Percentiles rank a stretch among this genome's conserved stretches.
These are phyloP conservation scores for Phyllosticta citriasiana DNA, from an alignment of 2,329 filamentous ascomycete genomes.

Conservation along the genomic window DNA sequence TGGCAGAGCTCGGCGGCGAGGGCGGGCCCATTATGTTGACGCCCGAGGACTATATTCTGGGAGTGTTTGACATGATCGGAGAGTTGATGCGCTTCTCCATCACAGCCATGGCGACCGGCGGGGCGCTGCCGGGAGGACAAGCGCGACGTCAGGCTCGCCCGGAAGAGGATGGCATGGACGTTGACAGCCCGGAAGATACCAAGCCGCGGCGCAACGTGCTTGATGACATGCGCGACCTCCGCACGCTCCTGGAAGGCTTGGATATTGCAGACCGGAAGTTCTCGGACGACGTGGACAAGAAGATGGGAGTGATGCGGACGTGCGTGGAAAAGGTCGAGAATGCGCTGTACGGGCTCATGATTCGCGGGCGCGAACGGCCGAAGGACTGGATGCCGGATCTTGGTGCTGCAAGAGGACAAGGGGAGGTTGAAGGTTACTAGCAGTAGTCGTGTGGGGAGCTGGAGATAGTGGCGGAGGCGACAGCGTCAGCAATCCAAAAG, in stretches of 20 bases:
- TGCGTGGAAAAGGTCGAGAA: constrained; percentile 93
- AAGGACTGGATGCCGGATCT: constrained; percentile 87
- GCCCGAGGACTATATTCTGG: constrained; percentile 77
- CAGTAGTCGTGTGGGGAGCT: background rate
- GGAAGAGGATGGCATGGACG: constrained; percentile 26
- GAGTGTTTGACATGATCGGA: constrained; percentile 86
- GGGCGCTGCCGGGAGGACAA: constrained; percentile 36
- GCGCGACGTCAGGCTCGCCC: constrained; percentile 29
- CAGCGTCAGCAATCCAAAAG: background rate
- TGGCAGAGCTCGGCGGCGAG: constrained; percentile 28
- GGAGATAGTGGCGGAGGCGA: background rate
- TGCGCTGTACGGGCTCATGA: constrained; percentile 75
- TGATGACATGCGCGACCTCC: constrained; percentile 68
- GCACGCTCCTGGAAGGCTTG: constrained; percentile 66
- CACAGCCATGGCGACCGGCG: constrained; percentile 69
- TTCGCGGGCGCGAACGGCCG: constrained; percentile 79
- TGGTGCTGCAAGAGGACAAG: constrained; percentile 28
- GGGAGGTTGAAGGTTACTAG: constrained; percentile 33
- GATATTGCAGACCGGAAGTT: constrained; percentile 47
- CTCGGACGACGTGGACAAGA: constrained; percentile 58
- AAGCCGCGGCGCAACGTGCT: constrained; percentile 55
- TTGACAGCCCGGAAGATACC: constrained; percentile 21
- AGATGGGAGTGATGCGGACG: constrained; percentile 75
- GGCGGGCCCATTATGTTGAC: constrained; percentile 53
- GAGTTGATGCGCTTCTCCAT: constrained; percentile 97